These are phyloP conservation scores for Pelargonium nanum DNA, from an alignment of 345 rosid species.

Conservation along the genomic window DNA sequence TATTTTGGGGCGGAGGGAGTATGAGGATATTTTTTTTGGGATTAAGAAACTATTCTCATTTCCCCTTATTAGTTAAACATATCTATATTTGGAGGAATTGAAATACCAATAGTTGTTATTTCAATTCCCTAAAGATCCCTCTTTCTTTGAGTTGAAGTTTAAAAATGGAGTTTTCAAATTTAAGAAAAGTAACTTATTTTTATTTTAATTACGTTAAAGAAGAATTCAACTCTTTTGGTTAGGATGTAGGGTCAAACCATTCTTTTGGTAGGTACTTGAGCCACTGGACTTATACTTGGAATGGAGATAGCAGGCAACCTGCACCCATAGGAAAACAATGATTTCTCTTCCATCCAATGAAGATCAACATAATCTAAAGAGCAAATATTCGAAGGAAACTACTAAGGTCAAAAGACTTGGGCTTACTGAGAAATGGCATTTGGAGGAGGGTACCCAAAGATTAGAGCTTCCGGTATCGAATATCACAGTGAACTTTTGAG, in stretches of 20 bases:
- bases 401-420: not conserved
- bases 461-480: constrained; percentile 94
- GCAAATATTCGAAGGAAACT: not conserved
- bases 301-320: constrained; percentile 87
- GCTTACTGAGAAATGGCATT: constrained; percentile 72
- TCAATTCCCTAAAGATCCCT: no score
- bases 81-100: no score
- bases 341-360: not conserved
- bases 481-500: constrained; percentile 76
- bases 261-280: constrained; percentile 61
- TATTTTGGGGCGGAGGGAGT: no score
- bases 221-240: not conserved
- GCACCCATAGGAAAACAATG: constrained; percentile 13
- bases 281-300: constrained; percentile 65
- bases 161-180: no score
- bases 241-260: constrained; percentile 34
- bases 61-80: no score
- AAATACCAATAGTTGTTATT: no score
- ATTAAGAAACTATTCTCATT: no score
- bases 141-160: no score
- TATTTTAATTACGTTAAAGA: no score
- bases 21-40: no score
- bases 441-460: constrained; percentile 81
- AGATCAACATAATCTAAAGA: not conserved
- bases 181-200: no score